Evolutionary conservation across 2,329 filamentous ascomycete genomes (phyloP).

Genomic region (Madurella fahalii): DNA sequence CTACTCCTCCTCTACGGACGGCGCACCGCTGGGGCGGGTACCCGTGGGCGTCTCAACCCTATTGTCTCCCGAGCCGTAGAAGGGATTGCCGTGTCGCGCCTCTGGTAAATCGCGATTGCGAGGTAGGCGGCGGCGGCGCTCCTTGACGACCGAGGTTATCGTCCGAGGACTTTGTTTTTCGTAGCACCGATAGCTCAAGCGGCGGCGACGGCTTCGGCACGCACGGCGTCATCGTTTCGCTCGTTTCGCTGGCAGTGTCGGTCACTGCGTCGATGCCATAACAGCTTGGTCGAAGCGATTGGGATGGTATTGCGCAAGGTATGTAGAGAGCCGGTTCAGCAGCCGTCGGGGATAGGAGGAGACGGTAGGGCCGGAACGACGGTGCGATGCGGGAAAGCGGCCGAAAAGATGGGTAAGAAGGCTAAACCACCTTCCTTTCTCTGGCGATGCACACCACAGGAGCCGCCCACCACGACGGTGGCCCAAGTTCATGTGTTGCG

Average conservation of each 20-base stretch:
- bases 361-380: not conserved
- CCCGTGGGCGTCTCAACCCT: not conserved
- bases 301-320: constrained; percentile 3
- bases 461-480: not conserved
- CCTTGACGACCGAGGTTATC: constrained; percentile 6
- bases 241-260: constrained; percentile 28
- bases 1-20: constrained; percentile 1
- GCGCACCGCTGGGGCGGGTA: constrained; percentile 5
- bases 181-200: constrained; percentile 27
- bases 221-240: constrained; percentile 41
- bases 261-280: constrained; percentile 21
- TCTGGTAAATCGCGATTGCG: constrained; percentile 15
- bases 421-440: constrained; percentile 1
- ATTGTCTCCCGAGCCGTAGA: not conserved
- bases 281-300: constrained; percentile 13
- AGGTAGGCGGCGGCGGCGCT: constrained; percentile 15
- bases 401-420: not conserved
- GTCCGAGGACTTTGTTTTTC: constrained; percentile 11
- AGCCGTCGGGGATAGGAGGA: not conserved
- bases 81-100: constrained; percentile 10
- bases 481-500: constrained; percentile 9
- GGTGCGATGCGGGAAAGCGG: not conserved
- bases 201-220: constrained; percentile 34
- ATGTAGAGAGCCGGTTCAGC: not conserved
- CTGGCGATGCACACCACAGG: constrained; percentile 4